These are phyloP conservation scores for Sambucus nigra DNA, from an alignment of 129 eudicot genomes.

Conservation along the genomic window DNA sequence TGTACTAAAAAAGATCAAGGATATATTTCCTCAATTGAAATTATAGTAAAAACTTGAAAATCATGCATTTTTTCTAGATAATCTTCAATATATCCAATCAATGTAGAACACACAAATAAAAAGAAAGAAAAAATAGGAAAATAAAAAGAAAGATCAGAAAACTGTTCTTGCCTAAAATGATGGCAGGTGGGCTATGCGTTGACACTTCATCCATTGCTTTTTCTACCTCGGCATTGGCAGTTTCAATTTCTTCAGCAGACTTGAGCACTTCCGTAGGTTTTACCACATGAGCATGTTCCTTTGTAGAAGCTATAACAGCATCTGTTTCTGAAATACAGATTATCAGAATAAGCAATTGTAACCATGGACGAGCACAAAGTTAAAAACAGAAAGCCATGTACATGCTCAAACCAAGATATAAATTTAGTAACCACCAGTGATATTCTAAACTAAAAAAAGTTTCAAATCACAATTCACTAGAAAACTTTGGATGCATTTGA, in stretches of 20 bases:
- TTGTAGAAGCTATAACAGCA: neutral
- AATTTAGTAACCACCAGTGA: neutral
- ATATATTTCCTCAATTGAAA: neutral
- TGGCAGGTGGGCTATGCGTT: neutral
- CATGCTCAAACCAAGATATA: too few relatives aligned
- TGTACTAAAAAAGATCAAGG: neutral
- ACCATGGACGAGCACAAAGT: neutral
- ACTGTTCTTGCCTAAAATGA: conserved; percentile 23
- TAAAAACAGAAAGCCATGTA: too few relatives aligned
- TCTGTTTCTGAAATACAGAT: conserved; percentile 5
- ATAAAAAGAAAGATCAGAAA: conserved; percentile 1
- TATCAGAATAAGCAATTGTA: neutral
- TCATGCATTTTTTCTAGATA: neutral
- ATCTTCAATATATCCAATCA: neutral
- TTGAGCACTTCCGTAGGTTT: conserved; percentile 5
- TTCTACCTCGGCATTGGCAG: neutral
- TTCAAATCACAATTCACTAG: too few relatives aligned
- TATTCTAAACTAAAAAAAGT: neutral
- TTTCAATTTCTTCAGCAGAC: neutral
- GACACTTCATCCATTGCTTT: conserved; percentile 8
- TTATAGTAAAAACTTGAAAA: neutral
- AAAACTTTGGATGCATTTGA: too few relatives aligned
- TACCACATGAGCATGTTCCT: conserved; percentile 11
- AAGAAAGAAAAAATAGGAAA: neutral
- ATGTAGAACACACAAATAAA: neutral